phyloP scores from a whole-genome alignment of 148 eudicot species.

The Chenopodium suecicum region DNA sequence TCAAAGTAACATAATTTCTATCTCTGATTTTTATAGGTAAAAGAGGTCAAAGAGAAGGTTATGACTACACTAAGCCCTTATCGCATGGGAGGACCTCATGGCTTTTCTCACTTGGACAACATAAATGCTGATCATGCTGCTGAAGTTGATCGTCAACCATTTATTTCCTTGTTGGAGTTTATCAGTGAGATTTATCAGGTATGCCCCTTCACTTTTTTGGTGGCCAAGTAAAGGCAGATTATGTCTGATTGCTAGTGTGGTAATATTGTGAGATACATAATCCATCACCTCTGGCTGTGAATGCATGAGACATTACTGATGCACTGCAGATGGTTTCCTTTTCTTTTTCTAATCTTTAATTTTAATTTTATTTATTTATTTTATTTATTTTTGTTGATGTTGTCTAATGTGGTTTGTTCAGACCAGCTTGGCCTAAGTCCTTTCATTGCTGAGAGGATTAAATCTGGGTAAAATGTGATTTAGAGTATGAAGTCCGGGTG shows the following conservation, averaged over 20 bases:
- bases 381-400: not conserved
- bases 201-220: constrained; percentile 11
- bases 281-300: not conserved
- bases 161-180: constrained; percentile 89
- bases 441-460: not conserved
- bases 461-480: too few species aligned
- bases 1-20: not conserved
- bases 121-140: constrained; percentile 46
- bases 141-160: constrained; percentile 54
- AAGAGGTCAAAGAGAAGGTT: constrained; percentile 89
- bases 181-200: constrained; percentile 98
- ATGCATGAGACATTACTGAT: not conserved
- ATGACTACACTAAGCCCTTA: constrained; percentile 80
- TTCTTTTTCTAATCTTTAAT: too few species aligned
- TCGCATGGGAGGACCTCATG: constrained; percentile 55
- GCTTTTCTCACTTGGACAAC: constrained; percentile 46
- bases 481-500: too few species aligned
- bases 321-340: not conserved
- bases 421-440: not conserved
- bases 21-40: constrained; percentile 50
- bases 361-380: not conserved
- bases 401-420: not conserved
- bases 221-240: not conserved
- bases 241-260: not conserved
- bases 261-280: not conserved